Percentiles rank a stretch among this genome's conserved stretches.
Evolutionary conservation across 2,329 filamentous ascomycete genomes (phyloP).

Genomic region (Coleophoma crateriformis): DNA sequence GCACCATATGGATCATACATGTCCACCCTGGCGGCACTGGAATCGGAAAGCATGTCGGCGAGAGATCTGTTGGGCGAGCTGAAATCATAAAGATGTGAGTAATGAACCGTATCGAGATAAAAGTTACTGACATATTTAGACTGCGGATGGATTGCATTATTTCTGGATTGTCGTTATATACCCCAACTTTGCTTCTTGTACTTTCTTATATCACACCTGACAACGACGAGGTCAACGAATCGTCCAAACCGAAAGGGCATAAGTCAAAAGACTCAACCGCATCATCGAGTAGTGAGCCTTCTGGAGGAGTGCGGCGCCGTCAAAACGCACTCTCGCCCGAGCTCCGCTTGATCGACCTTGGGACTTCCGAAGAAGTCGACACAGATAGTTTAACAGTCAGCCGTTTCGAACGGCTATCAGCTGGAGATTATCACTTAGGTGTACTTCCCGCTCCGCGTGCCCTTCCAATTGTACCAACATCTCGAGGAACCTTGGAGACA

Average conservation of each 20-base stretch:
- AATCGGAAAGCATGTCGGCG: conserved; percentile 60
- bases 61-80: conserved; percentile 70
- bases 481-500: conserved; percentile 70
- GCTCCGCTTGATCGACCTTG: conserved; percentile 82
- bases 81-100: conserved; percentile 90
- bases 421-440: conserved; percentile 86
- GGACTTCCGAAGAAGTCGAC: conserved; percentile 76
- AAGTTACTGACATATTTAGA: conserved; percentile 38
- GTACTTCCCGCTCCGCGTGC: conserved; percentile 74
- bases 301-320: conserved; percentile 62
- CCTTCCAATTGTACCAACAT: conserved; percentile 51
- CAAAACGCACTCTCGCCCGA: conserved; percentile 83
- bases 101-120: background rate
- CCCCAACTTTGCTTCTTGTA: conserved; percentile 81
- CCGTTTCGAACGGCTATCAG: conserved; percentile 78
- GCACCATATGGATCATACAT: conserved; percentile 92
- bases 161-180: conserved; percentile 95
- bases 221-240: conserved; percentile 40
- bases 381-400: conserved; percentile 82
- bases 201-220: conserved; percentile 83
- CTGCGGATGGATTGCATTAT: conserved; percentile 96
- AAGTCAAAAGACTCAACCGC: conserved; percentile 34
- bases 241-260: conserved; percentile 27
- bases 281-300: conserved; percentile 50
- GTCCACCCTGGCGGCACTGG: conserved; percentile 72